These are phyloP conservation scores for Colletotrichum orchidophilum DNA, from an alignment of 2,329 filamentous ascomycete species.

Conservation along the genomic window DNA sequence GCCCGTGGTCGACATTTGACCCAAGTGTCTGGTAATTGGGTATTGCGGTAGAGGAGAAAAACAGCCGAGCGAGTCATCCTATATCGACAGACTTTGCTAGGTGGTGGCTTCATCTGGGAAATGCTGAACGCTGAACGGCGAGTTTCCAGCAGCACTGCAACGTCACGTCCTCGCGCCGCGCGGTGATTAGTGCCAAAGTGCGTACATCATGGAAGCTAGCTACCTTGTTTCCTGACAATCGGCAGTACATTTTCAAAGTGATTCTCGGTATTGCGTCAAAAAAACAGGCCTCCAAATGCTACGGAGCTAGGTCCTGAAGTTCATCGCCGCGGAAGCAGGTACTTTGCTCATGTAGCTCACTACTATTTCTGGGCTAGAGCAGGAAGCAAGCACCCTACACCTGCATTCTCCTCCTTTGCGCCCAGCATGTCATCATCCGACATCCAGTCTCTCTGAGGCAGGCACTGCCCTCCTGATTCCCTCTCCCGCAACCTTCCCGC, in stretches of 20 bases:
- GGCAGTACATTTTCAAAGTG: neutral
- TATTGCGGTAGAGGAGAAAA: neutral
- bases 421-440: slow-evolving; percentile 27
- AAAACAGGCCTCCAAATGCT: neutral
- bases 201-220: neutral
- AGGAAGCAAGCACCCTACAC: neutral
- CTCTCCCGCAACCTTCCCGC: slow-evolving; percentile 16
- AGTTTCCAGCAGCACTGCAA: neutral
- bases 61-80: neutral
- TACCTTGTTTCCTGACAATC: neutral
- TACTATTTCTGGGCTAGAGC: slow-evolving; percentile 13
- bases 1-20: neutral
- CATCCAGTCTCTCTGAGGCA: slow-evolving; percentile 20
- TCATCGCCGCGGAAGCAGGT: neutral
- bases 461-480: neutral
- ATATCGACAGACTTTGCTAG: slow-evolving; percentile 6
- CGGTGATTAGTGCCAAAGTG: slow-evolving; percentile 2
- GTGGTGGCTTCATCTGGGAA: neutral
- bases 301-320: slow-evolving; percentile 5
- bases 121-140: neutral
- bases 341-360: slow-evolving; percentile 10
- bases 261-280: neutral
- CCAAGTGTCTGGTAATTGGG: slow-evolving; percentile 1
- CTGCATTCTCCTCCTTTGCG: neutral
- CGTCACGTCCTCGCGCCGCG: neutral